Percentiles rank a stretch among this genome's conserved stretches.
phyloP scores from a whole-genome alignment of 2,329 filamentous ascomycete species.

The Calonectria montana region DNA sequence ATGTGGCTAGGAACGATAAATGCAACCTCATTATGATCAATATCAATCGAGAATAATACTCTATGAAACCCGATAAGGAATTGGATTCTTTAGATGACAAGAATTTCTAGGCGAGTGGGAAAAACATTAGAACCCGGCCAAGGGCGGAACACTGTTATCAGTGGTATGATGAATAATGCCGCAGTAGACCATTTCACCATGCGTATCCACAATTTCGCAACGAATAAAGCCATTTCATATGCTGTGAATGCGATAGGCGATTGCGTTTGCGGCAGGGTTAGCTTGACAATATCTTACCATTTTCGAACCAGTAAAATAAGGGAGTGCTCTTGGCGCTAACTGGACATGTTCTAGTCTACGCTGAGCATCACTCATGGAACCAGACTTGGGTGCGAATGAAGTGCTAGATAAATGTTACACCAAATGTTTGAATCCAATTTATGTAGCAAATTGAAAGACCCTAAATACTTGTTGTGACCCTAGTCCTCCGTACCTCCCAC shows the following conservation, averaged over 20 bases:
- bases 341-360: not conserved
- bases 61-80: not conserved
- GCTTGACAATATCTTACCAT: not conserved
- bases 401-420: too few relatives aligned
- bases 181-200: not conserved
- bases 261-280: constrained; percentile 2
- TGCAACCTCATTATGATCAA: not conserved
- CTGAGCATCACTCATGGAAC: too few relatives aligned
- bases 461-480: too few relatives aligned
- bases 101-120: not conserved
- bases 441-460: too few relatives aligned
- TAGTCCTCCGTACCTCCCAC: too few relatives aligned
- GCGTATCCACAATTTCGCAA: not conserved
- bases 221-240: not conserved
- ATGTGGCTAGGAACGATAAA: not conserved
- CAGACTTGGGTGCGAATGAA: too few relatives aligned
- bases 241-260: not conserved
- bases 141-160: not conserved
- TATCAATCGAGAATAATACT: not conserved
- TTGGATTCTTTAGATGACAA: too few relatives aligned
- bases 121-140: not conserved
- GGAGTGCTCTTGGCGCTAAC: not conserved
- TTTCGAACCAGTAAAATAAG: not conserved
- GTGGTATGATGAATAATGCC: not conserved
- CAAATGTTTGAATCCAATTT: too few relatives aligned